Conservation (phyloP, 2,329 filamentous ascomycete genomes). For the Lasiodiplodia sp. region DNA sequence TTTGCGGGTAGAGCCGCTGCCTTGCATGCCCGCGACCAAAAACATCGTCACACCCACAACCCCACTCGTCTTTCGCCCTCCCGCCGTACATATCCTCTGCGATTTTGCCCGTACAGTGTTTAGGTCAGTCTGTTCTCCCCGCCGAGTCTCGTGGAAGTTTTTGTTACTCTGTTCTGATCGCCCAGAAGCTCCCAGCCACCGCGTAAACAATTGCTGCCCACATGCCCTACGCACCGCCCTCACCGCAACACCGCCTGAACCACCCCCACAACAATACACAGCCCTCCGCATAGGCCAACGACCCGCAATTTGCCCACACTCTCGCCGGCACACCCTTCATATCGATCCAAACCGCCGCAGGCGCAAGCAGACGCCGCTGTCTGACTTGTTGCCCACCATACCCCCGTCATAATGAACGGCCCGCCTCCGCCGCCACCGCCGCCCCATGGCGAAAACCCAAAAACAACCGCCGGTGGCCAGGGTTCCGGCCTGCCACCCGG, state of each 20-base stretch:
- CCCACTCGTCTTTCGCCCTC: background rate
- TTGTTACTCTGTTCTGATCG: background rate
- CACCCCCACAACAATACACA: background rate
- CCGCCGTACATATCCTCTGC: conserved; percentile 17
- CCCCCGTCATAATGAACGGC: conserved; percentile 43
- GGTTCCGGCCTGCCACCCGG: conserved; percentile 77
- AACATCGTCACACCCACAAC: conserved; percentile 21
- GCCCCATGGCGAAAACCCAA: conserved; percentile 82
- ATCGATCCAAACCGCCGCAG: background rate
- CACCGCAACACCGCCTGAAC: conserved; percentile 25
- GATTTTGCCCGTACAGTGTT: background rate
- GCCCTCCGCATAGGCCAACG: conserved; percentile 4
- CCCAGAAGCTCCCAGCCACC: conserved; percentile 21
- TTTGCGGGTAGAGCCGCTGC: conserved; percentile 26
- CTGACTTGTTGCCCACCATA: conserved; percentile 26
- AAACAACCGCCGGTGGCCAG: conserved; percentile 53
- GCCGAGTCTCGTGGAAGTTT: background rate
- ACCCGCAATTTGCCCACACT: background rate
- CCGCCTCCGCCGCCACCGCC: conserved; percentile 81
- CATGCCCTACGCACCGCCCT: conserved; percentile 15
- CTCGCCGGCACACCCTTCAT: background rate
- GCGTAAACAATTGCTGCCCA: conserved; percentile 26
- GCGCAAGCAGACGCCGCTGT: conserved; percentile 18
- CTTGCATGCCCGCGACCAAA: conserved; percentile 16
- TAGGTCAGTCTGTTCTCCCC: background rate